phyloP scores from a whole-genome alignment of 192 early-diverging fungal genomes.

The Entomortierella chlamydospora region DNA sequence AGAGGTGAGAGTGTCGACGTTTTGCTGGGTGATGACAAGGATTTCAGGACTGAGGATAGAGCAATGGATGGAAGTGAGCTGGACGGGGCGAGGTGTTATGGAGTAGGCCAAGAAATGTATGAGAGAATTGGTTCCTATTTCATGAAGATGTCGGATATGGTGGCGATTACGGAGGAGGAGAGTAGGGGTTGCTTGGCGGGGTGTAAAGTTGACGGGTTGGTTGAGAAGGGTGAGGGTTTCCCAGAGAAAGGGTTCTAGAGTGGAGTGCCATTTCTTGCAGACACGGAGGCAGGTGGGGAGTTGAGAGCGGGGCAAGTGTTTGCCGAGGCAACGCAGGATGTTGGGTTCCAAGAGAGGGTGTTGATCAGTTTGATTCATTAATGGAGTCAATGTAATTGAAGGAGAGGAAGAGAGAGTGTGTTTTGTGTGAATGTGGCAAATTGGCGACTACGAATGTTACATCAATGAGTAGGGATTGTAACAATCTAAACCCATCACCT shows the following conservation, averaged over 20 bases:
- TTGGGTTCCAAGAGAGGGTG: conserved; percentile 5
- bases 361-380: not conserved
- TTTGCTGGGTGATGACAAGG: conserved; percentile 20
- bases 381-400: too few relatives aligned
- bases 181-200: conserved; percentile 19
- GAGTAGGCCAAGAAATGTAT: conserved; percentile 25
- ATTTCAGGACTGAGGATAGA: conserved; percentile 30
- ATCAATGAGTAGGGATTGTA: not conserved
- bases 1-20: not conserved
- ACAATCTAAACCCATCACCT: not conserved
- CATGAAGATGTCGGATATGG: conserved; percentile 20
- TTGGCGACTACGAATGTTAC: not conserved
- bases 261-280: conserved; percentile 12
- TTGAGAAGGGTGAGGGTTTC: conserved; percentile 13
- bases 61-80: conserved; percentile 3
- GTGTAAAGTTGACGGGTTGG: conserved; percentile 23
- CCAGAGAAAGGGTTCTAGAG: conserved; percentile 18
- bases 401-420: not conserved
- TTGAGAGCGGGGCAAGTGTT: conserved; percentile 1
- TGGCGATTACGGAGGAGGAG: conserved; percentile 24
- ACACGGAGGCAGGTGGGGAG: not conserved
- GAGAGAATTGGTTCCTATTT: conserved; percentile 24
- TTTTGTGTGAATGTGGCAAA: not conserved
- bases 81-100: not conserved
- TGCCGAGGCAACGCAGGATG: not conserved